Base-by-base conservation (phyloP, 116 monocot species). In the Posidonia oceanica region DNA sequence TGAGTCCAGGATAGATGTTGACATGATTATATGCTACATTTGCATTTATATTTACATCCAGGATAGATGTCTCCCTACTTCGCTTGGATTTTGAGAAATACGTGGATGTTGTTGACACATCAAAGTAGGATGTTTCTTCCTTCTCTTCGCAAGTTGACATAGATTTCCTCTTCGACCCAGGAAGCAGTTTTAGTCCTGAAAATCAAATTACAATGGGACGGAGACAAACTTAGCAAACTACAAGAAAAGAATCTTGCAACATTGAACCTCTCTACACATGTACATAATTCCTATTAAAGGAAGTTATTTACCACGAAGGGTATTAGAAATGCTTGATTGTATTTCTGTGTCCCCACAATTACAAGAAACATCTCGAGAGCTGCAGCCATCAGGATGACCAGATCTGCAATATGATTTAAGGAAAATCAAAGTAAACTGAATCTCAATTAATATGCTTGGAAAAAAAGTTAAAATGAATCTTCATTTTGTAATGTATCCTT, bases 101-200 rank as follows among this genome's bases (percentile, higher is more conserved):
- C 5, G 39, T 64, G 4, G 16, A 40, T 37, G 64, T 18, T 2
- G 29, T 5, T 64, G 64, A 39, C 38, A 17, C 3, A n/a, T 64
- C 39, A 3, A 29, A 5, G 40, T 17, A 16, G 29, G 40, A 64
- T 29, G 4, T 64, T 40, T 64, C 64, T 63, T 63, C 63, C 63
- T 37, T 63, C 13, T 17, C 57, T 64, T 64, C 7, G 5, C 17
- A 37, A 17, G 37, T 40, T 40, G 16, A 3, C 40, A 16, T 14
- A 63, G 22, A 75, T 64, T 86, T 89, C 71, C 89, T 83, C 75
- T 89, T 89, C 8, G 81, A 86, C 22, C 89, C 86, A 57, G 86
- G 83, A 66, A 81, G 63, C 67, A 80, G 68, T 70, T 86, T 80
- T 63, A 86, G 64, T 72, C 86, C 89, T 89, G 67, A 37, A 40